Conservation (phyloP, 495 filamentous ascomycete species). For the Penicillium chermesinum region DNA sequence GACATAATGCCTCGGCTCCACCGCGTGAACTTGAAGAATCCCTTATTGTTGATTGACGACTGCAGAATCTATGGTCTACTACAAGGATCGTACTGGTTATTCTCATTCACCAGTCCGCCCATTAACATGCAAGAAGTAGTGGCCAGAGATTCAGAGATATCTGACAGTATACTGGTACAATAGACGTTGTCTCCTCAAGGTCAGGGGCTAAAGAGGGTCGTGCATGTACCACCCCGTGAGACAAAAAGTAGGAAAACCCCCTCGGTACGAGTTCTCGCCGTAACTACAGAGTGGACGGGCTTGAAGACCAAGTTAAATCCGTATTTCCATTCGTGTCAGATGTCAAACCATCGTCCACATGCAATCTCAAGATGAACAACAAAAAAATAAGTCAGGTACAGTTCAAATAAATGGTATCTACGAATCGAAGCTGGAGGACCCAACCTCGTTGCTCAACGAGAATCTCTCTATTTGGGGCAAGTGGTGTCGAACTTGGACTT, state of each 20-base stretch:
- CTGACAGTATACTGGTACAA: background rate
- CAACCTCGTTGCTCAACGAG: background rate
- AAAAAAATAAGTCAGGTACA: conserved; percentile 8
- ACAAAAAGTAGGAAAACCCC: background rate
- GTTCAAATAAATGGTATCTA: conserved; percentile 4
- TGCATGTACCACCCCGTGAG: background rate
- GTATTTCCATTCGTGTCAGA: conserved; percentile 7
- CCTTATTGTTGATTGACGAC: background rate
- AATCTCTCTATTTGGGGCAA: conserved; percentile 36
- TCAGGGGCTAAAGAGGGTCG: background rate
- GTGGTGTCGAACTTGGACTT: conserved; percentile 57
- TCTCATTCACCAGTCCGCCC: too few species aligned
- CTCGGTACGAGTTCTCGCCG: too few species aligned
- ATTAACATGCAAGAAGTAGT: too few species aligned
- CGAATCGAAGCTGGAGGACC: background rate
- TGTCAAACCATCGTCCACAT: conserved; percentile 6
- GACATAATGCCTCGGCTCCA: background rate
- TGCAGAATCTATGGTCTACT: too few species aligned
- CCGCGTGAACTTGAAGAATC: background rate
- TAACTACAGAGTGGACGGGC: too few species aligned
- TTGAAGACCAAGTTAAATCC: background rate
- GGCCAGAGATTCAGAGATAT: too few species aligned
- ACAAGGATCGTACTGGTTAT: too few species aligned
- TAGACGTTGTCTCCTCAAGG: too few species aligned
- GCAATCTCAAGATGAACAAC: conserved; percentile 4